These are phyloP conservation scores for Globisporangium camurandrum DNA, from an alignment of 352 stramenopile genomes.

Conservation along the genomic window DNA sequence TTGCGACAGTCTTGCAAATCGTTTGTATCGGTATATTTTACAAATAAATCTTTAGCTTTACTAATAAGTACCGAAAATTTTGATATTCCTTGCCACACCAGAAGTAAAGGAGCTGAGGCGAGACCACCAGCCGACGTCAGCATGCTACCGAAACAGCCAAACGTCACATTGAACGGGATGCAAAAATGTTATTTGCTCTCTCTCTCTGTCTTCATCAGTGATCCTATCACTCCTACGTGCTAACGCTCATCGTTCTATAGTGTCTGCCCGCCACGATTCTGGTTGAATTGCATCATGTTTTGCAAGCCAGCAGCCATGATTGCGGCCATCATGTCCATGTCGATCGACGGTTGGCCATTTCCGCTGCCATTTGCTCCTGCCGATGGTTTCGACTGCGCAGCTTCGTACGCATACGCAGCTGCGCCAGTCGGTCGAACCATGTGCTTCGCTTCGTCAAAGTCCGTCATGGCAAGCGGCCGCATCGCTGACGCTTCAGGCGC, in stretches of 20 bases:
- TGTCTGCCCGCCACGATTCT: conserved; percentile 11
- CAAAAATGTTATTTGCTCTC: too few species aligned
- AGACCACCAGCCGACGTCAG: neutral
- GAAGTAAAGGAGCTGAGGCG: conserved; percentile 26
- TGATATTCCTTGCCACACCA: too few species aligned
- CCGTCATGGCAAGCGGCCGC: conserved; percentile 63
- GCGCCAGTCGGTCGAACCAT: conserved; percentile 83
- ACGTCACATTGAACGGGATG: too few species aligned
- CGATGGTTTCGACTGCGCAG: conserved; percentile 32
- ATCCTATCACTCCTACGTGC: neutral
- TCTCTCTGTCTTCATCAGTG: neutral
- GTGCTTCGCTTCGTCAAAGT: conserved; percentile 81
- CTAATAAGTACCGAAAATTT: too few species aligned
- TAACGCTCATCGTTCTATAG: conserved; percentile 5
- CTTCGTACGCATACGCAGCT: conserved; percentile 75
- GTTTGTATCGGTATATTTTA: too few species aligned
- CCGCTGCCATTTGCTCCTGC: conserved; percentile 14
- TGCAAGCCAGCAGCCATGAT: conserved; percentile 80
- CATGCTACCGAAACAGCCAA: neutral
- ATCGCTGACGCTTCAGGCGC: conserved; percentile 25
- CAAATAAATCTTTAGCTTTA: too few species aligned
- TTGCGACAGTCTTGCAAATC: too few species aligned
- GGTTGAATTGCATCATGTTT: conserved; percentile 57
- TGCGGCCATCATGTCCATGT: conserved; percentile 76
- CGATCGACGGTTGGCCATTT: conserved; percentile 31